phyloP scores from a whole-genome alignment of 1,139 yeast genomes.

The Tardiomyces digboiensis region DNA sequence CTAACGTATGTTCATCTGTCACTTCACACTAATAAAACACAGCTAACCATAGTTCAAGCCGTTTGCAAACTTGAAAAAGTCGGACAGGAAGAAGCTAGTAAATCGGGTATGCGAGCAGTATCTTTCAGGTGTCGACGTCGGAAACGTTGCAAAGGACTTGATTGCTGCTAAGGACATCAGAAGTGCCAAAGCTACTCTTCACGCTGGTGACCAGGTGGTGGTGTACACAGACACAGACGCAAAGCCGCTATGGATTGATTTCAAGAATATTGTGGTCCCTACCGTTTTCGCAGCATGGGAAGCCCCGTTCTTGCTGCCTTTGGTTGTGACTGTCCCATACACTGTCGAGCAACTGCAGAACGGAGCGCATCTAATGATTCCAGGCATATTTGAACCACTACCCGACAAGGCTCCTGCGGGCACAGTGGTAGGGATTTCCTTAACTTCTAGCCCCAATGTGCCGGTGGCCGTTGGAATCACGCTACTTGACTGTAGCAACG shows the following conservation, averaged over 20 bases:
- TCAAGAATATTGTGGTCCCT: slow-evolving; percentile 47
- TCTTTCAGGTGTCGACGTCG: background rate
- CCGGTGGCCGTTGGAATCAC: slow-evolving; percentile 72
- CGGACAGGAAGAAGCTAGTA: slow-evolving; percentile 63
- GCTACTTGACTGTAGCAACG: slow-evolving; percentile 35
- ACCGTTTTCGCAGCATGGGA: slow-evolving; percentile 68
- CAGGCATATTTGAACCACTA: slow-evolving; percentile 73
- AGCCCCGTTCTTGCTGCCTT: slow-evolving; percentile 55
- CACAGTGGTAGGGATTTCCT: slow-evolving; percentile 62
- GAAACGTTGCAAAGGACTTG: slow-evolving; percentile 34
- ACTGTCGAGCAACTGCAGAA: slow-evolving; percentile 55
- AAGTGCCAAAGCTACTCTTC: slow-evolving; percentile 54
- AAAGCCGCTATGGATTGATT: slow-evolving; percentile 63
- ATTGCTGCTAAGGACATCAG: slow-evolving; percentile 47
- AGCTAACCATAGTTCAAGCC: slow-evolving; percentile 43
- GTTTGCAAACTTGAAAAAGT: slow-evolving; percentile 67
- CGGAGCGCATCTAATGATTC: slow-evolving; percentile 90
- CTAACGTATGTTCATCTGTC: background rate
- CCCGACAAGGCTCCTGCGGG: slow-evolving; percentile 41
- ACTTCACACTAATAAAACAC: slow-evolving; percentile 4
- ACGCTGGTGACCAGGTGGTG: slow-evolving; percentile 46
- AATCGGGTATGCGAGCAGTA: slow-evolving; percentile 36
- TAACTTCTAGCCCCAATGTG: slow-evolving; percentile 49
- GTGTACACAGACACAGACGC: slow-evolving; percentile 56
- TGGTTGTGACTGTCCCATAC: slow-evolving; percentile 59